Conservation (phyloP, 2,329 filamentous ascomycete species). For the Diaporthe vaccinii region DNA sequence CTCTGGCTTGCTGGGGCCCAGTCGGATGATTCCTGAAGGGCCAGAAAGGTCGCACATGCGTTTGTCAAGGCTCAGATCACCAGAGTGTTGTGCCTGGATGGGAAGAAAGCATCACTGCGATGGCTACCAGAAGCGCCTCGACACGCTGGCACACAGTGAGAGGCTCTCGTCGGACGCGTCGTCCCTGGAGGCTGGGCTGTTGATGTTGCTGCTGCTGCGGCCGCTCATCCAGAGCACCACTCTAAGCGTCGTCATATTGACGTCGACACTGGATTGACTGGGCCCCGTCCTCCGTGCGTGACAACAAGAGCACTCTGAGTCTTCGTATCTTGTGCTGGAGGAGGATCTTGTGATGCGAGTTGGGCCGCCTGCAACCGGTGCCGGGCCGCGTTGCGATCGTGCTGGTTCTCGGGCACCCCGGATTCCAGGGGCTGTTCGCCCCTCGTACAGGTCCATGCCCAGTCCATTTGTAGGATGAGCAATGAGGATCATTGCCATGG, state of each 20-base stretch:
- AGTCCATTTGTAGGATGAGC: not conserved
- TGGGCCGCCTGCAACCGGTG: not conserved
- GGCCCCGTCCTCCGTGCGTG: not conserved
- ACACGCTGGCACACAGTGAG: not conserved
- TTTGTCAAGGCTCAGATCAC: not conserved
- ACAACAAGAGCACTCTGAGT: not conserved
- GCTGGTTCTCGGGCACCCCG: constrained; percentile 23
- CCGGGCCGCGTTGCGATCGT: constrained; percentile 21
- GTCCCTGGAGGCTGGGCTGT: not conserved
- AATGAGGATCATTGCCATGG: not conserved
- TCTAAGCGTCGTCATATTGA: not conserved
- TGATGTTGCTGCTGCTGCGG: not conserved
- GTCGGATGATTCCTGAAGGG: not conserved
- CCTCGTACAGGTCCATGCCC: constrained; percentile 1
- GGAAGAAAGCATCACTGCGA: not conserved
- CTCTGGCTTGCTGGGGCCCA: not conserved
- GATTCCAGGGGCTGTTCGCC: not conserved
- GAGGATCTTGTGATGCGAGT: not conserved
- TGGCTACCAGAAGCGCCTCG: not conserved
- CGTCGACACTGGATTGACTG: not conserved
- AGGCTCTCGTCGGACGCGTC: not conserved
- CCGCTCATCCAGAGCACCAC: not conserved
- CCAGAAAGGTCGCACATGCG: not conserved
- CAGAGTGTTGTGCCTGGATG: too few relatives aligned
- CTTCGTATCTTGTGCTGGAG: not conserved